Percentiles rank a stretch among this genome's conserved stretches.
These are phyloP conservation scores for Rhododendron williamsianum DNA, from an alignment of 148 eudicot genomes.

Conservation along the genomic window DNA sequence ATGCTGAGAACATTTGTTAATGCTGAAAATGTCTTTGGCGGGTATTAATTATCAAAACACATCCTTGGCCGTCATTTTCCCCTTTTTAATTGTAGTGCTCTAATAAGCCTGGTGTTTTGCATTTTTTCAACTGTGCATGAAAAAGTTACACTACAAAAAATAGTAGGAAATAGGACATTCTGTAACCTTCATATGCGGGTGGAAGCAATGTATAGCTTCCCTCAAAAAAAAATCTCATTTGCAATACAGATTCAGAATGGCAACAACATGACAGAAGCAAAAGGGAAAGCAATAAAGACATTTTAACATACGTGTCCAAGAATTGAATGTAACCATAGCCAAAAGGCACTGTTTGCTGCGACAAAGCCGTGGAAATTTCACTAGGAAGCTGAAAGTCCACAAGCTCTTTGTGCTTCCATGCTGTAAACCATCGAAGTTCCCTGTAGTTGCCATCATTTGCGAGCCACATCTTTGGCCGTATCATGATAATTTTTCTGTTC, in stretches of 20 bases:
- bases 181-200: neutral
- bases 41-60: too few relatives aligned
- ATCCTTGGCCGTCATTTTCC: too few relatives aligned
- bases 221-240: neutral
- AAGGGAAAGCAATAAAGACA: neutral
- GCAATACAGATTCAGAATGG: neutral
- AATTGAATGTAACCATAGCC: constrained; percentile 85
- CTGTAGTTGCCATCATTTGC: constrained; percentile 97
- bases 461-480: constrained; percentile 91
- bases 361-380: constrained; percentile 55
- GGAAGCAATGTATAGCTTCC: neutral
- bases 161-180: neutral
- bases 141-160: neutral
- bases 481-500: constrained; percentile 82
- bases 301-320: constrained; percentile 64
- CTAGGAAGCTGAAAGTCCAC: constrained; percentile 75
- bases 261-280: neutral
- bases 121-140: neutral
- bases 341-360: constrained; percentile 65
- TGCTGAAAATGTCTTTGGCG: too few relatives aligned
- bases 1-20: too few relatives aligned
- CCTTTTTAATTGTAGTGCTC: neutral
- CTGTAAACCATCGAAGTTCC: constrained; percentile 90
- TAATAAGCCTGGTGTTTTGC: neutral
- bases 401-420: constrained; percentile 75